Conservation (phyloP, 805 yeast species). For the Candida fluviatilis region DNA sequence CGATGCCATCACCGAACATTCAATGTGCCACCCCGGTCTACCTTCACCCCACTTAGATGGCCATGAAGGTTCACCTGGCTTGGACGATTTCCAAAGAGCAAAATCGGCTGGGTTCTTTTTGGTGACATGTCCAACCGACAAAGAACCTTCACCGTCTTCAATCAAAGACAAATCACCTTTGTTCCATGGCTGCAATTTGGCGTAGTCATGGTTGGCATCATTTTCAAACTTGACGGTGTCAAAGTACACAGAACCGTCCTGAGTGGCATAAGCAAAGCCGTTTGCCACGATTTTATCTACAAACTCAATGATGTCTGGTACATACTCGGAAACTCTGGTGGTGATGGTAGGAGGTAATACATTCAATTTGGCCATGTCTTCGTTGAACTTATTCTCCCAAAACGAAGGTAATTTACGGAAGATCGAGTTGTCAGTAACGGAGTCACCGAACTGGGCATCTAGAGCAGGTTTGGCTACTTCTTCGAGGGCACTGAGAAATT, state of each 20-base stretch:
- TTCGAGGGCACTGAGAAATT: constrained; percentile 51
- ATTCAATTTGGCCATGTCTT: constrained; percentile 81
- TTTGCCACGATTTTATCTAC: constrained; percentile 70
- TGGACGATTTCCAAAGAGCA: constrained; percentile 95
- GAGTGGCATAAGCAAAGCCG: constrained; percentile 80
- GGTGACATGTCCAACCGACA: constrained; percentile 49
- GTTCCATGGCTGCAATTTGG: constrained; percentile 98
- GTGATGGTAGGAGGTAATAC: constrained; percentile 82
- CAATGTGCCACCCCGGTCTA: constrained; percentile 99
- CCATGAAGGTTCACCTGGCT: constrained; percentile 98
- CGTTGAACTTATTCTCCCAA: constrained; percentile 84
- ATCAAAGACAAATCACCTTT: constrained; percentile 82
- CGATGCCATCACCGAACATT: constrained; percentile 97
- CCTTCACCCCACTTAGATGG: constrained; percentile 95
- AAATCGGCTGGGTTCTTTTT: constrained; percentile 81
- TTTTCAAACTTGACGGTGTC: constrained; percentile 81
- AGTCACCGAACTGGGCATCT: constrained; percentile 68
- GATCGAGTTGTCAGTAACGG: constrained; percentile 79
- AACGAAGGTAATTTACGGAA: constrained; percentile 78
- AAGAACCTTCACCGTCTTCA: constrained; percentile 92
- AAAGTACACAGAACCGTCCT: constrained; percentile 94
- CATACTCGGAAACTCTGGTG: constrained; percentile 92
- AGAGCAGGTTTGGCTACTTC: constrained; percentile 72
- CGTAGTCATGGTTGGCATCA: constrained; percentile 72
- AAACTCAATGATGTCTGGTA: constrained; percentile 84